Percentiles rank a stretch among this genome's conserved stretches.
Evolutionary conservation across 148 eudicot species (phyloP).

Genomic region (Amaranthus hypochondriacus): DNA sequence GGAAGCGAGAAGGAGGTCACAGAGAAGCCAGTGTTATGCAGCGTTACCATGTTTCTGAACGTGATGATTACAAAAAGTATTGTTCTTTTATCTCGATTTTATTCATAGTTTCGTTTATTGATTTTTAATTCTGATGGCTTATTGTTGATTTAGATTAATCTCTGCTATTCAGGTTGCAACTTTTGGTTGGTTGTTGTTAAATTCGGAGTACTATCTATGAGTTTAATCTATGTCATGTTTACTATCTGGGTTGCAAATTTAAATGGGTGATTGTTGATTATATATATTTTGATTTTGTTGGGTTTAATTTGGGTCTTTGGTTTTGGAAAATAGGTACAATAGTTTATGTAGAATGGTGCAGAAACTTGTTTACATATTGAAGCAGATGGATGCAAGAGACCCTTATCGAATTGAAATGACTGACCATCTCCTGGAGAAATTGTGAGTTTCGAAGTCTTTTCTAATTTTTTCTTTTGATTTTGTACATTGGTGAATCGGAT

Average conservation of each 20-base stretch:
- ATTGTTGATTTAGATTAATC: neutral
- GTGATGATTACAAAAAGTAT: constrained; percentile 96
- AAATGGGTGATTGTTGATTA: neutral
- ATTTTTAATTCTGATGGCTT: neutral
- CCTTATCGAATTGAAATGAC: constrained; percentile 84
- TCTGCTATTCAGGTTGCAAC: no score
- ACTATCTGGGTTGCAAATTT: neutral
- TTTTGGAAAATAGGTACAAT: constrained; percentile 44
- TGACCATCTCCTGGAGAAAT: constrained; percentile 69
- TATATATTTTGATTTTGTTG: no score
- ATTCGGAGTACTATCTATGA: no score
- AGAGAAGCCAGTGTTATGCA: constrained; percentile 68
- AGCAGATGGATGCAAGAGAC: constrained; percentile 88
- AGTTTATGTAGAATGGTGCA: constrained; percentile 70
- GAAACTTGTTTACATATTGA: constrained; percentile 70
- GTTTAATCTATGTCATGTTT: no score
- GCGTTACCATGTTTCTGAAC: constrained; percentile 70
- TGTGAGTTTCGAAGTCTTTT: constrained; percentile 43
- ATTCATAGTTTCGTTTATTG: neutral
- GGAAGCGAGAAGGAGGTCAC: constrained; percentile 96
- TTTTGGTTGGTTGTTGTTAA: no score
- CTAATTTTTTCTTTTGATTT: no score
- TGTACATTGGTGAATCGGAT: no score
- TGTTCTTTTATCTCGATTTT: neutral
- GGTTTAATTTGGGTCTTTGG: no score